A percentile compares a stretch with the other conserved stretches of the same genome.
Evolutionary conservation across 306 rosid genomes (phyloP).

Genomic region (Pterocarpus macrocarpus): DNA sequence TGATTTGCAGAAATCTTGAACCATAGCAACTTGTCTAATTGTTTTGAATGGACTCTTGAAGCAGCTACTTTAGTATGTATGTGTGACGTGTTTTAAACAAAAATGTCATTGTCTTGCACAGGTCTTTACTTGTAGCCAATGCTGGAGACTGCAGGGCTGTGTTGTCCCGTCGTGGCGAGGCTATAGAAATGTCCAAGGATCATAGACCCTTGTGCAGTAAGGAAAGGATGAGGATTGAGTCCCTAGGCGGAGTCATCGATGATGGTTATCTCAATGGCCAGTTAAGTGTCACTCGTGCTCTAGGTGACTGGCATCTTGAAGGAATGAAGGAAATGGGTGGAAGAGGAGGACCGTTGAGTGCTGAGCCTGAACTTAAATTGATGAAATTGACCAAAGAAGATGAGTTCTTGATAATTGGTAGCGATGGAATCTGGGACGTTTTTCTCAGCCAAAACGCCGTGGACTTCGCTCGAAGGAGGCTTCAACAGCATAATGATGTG

Average conservation of each 20-base stretch:
- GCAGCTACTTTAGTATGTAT: too few species aligned
- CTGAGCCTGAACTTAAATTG: constrained; percentile 88
- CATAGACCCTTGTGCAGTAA: constrained; percentile 77
- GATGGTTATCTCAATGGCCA: constrained; percentile 82
- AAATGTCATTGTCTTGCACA: constrained; percentile 36
- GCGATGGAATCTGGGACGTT: constrained; percentile 95
- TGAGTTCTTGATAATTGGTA: constrained; percentile 89
- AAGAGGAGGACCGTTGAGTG: constrained; percentile 81
- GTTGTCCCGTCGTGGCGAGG: constrained; percentile 73
- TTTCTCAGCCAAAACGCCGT: constrained; percentile 85
- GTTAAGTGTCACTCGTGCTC: constrained; percentile 85
- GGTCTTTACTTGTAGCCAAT: constrained; percentile 95
- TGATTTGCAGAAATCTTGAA: constrained; percentile 2
- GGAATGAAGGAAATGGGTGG: constrained; percentile 84
- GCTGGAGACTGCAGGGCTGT: constrained; percentile 98
- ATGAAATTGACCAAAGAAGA: constrained; percentile 77
- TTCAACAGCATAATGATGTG: constrained; percentile 90
- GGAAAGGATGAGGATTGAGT: constrained; percentile 79
- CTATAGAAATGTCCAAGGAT: constrained; percentile 86
- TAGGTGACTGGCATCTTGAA: constrained; percentile 96
- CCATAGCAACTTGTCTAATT: not conserved
- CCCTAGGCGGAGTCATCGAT: constrained; percentile 77
- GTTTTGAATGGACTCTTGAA: not conserved
- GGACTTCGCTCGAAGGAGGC: constrained; percentile 80
- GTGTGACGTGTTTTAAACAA: too few species aligned